Percentiles rank a stretch among this genome's conserved stretches.
Evolutionary conservation across 2,329 filamentous ascomycete species (phyloP).

Genomic region (Pestalotiopsis sp.): DNA sequence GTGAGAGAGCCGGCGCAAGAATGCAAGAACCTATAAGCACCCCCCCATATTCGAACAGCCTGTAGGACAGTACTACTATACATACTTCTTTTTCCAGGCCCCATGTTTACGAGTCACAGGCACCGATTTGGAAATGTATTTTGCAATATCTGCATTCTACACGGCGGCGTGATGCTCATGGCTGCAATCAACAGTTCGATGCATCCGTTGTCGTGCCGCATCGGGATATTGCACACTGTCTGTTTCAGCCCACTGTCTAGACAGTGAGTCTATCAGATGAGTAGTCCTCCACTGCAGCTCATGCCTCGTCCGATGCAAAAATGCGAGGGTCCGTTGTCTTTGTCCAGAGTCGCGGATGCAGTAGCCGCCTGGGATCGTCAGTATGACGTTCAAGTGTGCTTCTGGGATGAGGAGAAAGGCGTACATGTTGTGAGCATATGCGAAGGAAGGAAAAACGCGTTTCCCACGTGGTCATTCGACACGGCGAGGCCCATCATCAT

Average conservation of each 20-base stretch:
- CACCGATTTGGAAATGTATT: no score
- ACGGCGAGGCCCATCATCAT: not conserved
- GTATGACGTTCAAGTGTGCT: not conserved
- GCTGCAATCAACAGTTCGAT: no score
- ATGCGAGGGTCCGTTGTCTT: not conserved
- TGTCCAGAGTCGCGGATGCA: not conserved
- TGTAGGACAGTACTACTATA: no score
- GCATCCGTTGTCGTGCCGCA: no score
- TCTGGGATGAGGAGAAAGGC: not conserved
- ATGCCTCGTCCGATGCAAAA: not conserved
- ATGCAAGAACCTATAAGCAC: no score
- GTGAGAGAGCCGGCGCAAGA: no score
- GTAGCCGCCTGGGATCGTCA: not conserved
- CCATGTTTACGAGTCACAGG: no score
- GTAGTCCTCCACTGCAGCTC: not conserved
- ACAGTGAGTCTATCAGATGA: not conserved
- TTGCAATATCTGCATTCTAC: no score
- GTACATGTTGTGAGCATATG: not conserved
- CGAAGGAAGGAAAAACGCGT: not conserved
- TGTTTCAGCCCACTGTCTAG: not conserved
- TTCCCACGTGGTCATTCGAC: not conserved
- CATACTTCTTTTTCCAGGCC: no score
- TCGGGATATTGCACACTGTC: no score
- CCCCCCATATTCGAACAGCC: no score
- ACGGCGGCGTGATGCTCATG: no score